Evolutionary conservation across 2,329 filamentous ascomycete species (phyloP).

Genomic region (Botrytis elliptica): DNA sequence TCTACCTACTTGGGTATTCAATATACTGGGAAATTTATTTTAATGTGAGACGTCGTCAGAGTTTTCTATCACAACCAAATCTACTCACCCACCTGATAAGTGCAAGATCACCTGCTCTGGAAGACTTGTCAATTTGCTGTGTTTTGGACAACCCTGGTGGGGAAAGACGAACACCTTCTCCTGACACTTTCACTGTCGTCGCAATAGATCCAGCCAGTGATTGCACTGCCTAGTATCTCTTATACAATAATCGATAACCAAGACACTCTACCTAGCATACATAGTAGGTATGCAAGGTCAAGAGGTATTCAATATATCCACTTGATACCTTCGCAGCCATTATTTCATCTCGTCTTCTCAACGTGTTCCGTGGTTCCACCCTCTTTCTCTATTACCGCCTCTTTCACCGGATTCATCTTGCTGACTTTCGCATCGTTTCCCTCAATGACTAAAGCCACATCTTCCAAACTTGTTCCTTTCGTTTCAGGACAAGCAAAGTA

Average conservation of each 20-base stretch:
- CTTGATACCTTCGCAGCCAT: neutral
- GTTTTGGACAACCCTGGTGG: neutral
- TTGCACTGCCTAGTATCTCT: neutral
- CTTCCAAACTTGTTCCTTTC: conserved; percentile 28
- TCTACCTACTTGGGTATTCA: neutral
- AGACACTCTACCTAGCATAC: neutral
- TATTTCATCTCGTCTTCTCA: conserved; percentile 9
- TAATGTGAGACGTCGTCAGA: neutral
- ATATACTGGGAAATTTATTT: neutral
- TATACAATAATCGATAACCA: neutral
- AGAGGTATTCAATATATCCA: neutral
- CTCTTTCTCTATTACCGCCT: conserved; percentile 25
- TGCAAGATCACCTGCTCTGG: neutral
- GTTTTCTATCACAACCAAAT: neutral
- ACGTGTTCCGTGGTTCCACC: conserved; percentile 18
- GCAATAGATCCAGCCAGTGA: neutral
- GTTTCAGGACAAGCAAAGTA: conserved; percentile 50
- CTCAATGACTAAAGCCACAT: conserved; percentile 61
- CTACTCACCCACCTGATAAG: neutral
- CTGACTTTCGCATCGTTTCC: conserved; percentile 51
- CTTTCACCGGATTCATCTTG: conserved; percentile 21
- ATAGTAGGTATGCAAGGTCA: neutral
- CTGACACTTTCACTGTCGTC: neutral
- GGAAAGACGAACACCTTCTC: neutral
- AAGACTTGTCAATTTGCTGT: neutral